phyloP scores from a whole-genome alignment of 495 filamentous ascomycete species.

The Penicillium silybi region DNA sequence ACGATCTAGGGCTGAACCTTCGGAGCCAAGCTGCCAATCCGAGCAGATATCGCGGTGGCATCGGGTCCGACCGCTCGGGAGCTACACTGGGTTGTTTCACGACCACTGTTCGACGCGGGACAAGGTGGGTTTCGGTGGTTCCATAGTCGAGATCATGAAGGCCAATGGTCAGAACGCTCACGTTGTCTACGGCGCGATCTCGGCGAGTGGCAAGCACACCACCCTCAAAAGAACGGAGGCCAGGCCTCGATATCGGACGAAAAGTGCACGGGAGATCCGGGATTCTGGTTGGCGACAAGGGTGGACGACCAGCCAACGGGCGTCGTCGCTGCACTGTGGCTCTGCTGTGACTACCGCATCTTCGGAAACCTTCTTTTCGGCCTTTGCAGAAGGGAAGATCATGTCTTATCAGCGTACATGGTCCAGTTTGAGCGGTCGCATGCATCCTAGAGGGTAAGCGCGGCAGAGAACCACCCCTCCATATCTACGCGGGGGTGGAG shows the following conservation, averaged over 20 bases:
- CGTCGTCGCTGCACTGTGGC: constrained; percentile 14
- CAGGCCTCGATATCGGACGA: constrained; percentile 10
- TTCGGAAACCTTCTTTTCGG: constrained; percentile 18
- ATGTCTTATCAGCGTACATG: constrained; percentile 10
- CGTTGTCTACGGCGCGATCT: constrained; percentile 3
- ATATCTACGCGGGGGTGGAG: background rate
- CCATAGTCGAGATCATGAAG: constrained; percentile 3
- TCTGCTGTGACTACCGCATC: constrained; percentile 10
- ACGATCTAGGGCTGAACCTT: constrained; percentile 23
- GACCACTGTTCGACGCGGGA: constrained; percentile 2
- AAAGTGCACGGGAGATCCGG: constrained; percentile 14
- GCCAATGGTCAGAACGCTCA: background rate
- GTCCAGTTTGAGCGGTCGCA: background rate
- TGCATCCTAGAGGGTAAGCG: background rate
- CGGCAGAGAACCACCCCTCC: background rate
- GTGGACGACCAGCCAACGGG: constrained; percentile 17
- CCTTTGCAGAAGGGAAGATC: constrained; percentile 13
- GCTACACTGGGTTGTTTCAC: constrained; percentile 9
- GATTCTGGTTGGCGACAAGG: constrained; percentile 3
- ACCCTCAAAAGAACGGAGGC: background rate
- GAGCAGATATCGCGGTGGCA: background rate
- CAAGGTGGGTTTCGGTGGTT: constrained; percentile 9
- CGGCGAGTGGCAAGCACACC: background rate
- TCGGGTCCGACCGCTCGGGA: constrained; percentile 14
- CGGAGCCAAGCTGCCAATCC: constrained; percentile 12